phyloP scores from a whole-genome alignment of 768 basidiomycete species.

The Lyophyllum semitale region DNA sequence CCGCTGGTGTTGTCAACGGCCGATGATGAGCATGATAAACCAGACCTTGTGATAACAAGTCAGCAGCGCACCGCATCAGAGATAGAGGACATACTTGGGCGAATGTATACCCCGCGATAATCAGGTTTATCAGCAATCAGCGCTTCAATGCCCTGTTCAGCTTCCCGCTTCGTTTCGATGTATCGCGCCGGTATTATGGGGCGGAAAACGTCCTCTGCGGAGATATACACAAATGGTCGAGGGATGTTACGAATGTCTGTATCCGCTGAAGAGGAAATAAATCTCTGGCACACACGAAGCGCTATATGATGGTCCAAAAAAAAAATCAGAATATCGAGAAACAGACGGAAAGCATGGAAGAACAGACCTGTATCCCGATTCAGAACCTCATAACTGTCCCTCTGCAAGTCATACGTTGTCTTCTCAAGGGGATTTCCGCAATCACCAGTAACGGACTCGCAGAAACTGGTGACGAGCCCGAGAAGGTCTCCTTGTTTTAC shows the following conservation, averaged over 20 bases:
- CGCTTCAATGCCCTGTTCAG: slow-evolving; percentile 69
- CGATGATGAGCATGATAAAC: slow-evolving; percentile 95
- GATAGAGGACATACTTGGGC: slow-evolving; percentile 71
- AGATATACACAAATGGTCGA: slow-evolving; percentile 90
- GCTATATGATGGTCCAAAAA: slow-evolving; percentile 39
- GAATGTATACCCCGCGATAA: slow-evolving; percentile 76
- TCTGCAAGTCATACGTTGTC: slow-evolving; percentile 29
- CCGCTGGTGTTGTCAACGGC: slow-evolving; percentile 85
- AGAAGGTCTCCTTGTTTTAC: slow-evolving; percentile 60
- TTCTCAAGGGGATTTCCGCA: slow-evolving; percentile 64
- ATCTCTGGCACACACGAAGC: slow-evolving; percentile 76
- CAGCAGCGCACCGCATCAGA: slow-evolving; percentile 2
- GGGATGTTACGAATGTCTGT: slow-evolving; percentile 29
- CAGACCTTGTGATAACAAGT: slow-evolving; percentile 56
- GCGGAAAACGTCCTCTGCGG: slow-evolving; percentile 91
- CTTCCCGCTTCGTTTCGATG: slow-evolving; percentile 92
- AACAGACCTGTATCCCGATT: slow-evolving; percentile 89
- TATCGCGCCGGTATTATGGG: slow-evolving; percentile 86
- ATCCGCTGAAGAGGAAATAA: slow-evolving; percentile 41
- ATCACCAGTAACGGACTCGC: slow-evolving; percentile 32
- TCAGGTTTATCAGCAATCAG: slow-evolving; percentile 45
- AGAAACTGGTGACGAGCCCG: slow-evolving; percentile 49
- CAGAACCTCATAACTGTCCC: slow-evolving; percentile 69
- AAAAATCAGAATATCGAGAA: not conserved
- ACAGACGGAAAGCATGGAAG: slow-evolving; percentile 3